phyloP scores from a whole-genome alignment of 345 rosid genomes.

The Euphorbia peplus region DNA sequence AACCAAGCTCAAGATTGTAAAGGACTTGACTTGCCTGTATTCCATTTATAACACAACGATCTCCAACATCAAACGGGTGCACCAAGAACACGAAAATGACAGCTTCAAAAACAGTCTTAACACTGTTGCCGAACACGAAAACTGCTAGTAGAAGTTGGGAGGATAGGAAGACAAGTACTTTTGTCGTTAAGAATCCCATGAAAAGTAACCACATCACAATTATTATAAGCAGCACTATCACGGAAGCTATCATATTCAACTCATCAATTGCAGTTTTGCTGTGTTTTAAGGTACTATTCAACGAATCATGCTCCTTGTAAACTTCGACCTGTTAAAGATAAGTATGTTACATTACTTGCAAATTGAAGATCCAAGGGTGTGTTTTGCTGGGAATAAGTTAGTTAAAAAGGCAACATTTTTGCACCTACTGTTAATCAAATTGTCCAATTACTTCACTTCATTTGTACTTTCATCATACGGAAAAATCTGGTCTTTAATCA shows the following conservation, averaged over 20 bases:
- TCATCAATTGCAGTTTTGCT: neutral
- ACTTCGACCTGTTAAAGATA: neutral
- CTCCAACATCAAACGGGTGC: slow-evolving; percentile 84
- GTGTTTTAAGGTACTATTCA: neutral
- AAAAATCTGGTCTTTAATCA: too few species aligned
- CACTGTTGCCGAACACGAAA: slow-evolving; percentile 9
- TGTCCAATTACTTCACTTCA: too few species aligned
- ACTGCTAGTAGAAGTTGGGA: neutral
- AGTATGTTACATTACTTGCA: too few species aligned
- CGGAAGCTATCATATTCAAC: neutral
- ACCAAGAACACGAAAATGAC: slow-evolving; percentile 15
- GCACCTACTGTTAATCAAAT: too few species aligned
- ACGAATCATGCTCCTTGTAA: neutral
- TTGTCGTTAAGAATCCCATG: neutral
- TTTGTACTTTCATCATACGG: too few species aligned
- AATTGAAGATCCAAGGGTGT: too few species aligned
- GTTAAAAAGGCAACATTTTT: too few species aligned
- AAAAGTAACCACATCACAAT: neutral
- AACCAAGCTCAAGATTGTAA: too few species aligned
- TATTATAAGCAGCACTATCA: neutral
- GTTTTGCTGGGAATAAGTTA: too few species aligned
- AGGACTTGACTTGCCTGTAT: slow-evolving; percentile 41
- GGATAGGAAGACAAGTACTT: neutral
- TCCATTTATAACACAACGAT: slow-evolving; percentile 74
- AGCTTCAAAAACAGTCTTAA: neutral